Evolutionary conservation across 805 yeast genomes (phyloP), one percentile per base, ranked within the genome.

Genomic region (Teunomyces stri): DNA sequence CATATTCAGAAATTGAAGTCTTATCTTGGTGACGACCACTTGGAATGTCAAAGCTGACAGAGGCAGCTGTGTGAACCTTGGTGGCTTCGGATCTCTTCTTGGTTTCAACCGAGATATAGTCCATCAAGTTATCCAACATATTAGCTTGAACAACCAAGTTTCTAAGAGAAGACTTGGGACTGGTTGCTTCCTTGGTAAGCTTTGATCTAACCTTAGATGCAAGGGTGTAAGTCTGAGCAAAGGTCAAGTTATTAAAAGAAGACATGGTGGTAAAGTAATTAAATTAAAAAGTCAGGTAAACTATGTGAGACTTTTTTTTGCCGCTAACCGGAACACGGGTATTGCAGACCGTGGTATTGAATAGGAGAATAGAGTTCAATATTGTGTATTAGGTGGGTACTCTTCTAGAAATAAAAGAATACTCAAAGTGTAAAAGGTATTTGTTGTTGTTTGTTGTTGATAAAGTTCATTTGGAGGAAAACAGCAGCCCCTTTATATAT

Each of bases 111-210:
- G 66, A 51, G 31, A 79, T 65, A 46, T 68, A 68, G 57, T 80
- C 87, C 78, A 85, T 82, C 44, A 85, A 60, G 51, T 70, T 74
- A 58, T 85, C 90, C 52, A 85, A 72, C 70, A 85, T 67, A 61
- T 85, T 85, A 16, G 90, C 89, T 63, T 85, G 90, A 35, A 81
- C 75, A 3, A 85, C 88, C 34, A 85, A 71, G 43, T 72, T 67
- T 42, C 87, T 72, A 43, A 85, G 70, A 45, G 80, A 68, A 28
- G 83, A 77, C 55, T 82, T 84, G 11, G 77, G 76, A 52, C 74
- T 74, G 21, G 78, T 63, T 5, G 88, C 87, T 55, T 84, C 87
- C 46, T 66, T 70, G 38, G 87, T 81, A 21, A 85, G 75, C 66
- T 83, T 85, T 15, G 74, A 57, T 58, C 85, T 80, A 30, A 85